Percentiles rank a stretch among this genome's conserved stretches.
Conservation (phyloP, 805 yeast genomes). For the Starmerella stigmatis region DNA sequence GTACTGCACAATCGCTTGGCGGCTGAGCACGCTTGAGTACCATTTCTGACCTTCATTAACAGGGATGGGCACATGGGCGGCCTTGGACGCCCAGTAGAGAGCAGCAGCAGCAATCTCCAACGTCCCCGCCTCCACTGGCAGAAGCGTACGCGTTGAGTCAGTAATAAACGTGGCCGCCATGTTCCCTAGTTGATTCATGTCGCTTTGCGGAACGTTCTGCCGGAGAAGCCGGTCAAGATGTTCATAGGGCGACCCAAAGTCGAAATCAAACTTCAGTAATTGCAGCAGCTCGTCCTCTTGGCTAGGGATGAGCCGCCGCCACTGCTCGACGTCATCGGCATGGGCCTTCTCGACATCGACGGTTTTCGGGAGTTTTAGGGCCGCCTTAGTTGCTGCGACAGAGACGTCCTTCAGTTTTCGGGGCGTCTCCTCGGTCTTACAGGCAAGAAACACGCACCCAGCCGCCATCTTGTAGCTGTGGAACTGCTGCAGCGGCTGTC, state of each 20-base stretch:
- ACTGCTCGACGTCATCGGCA: constrained; percentile 41
- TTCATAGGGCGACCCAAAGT: constrained; percentile 33
- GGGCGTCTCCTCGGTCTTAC: constrained; percentile 45
- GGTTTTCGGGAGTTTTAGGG: constrained; percentile 33
- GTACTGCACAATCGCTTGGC: constrained; percentile 14
- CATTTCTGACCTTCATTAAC: constrained; percentile 18
- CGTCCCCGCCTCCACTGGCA: constrained; percentile 29
- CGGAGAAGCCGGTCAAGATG: constrained; percentile 15
- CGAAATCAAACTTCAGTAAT: constrained; percentile 41
- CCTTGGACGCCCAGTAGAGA: constrained; percentile 30
- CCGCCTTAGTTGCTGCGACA: constrained; percentile 40
- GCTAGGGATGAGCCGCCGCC: constrained; percentile 40
- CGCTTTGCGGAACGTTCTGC: constrained; percentile 11
- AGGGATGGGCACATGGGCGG: constrained; percentile 7
- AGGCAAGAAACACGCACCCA: constrained; percentile 42
- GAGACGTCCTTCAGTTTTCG: constrained; percentile 42
- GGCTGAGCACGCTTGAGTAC: constrained; percentile 15
- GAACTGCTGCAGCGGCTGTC: constrained; percentile 34
- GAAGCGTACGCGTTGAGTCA: constrained; percentile 33
- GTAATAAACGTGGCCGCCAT: constrained; percentile 28
- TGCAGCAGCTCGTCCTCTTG: constrained; percentile 40
- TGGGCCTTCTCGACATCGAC: constrained; percentile 32
- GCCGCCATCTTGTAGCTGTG: constrained; percentile 46
- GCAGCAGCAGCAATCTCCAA: constrained; percentile 33
- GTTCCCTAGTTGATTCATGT: constrained; percentile 12